Evolutionary conservation across 2,329 filamentous ascomycete genomes (phyloP).

Genomic region (Epichloe gansuensis): DNA sequence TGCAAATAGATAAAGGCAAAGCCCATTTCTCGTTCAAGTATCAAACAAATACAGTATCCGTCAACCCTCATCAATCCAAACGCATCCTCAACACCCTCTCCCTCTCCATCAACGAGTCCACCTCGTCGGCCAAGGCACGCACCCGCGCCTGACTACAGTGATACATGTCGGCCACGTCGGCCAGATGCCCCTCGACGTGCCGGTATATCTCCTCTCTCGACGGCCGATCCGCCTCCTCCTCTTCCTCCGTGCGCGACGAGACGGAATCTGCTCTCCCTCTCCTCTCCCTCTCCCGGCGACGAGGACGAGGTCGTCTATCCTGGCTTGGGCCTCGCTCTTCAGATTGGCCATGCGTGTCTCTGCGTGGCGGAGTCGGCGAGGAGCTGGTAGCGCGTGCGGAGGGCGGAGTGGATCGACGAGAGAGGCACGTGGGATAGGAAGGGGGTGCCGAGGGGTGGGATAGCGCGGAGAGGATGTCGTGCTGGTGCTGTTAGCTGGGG

Average conservation of each 20-base stretch:
- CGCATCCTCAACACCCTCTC: not conserved
- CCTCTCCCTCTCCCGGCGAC: not conserved
- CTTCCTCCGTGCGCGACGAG: not conserved
- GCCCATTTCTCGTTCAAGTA: no score
- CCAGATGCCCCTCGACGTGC: constrained; percentile 16
- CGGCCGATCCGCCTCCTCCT: not conserved
- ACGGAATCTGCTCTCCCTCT: not conserved
- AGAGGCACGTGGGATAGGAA: constrained; percentile 12
- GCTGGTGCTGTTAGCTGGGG: constrained; percentile 6
- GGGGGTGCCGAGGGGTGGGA: constrained; percentile 9
- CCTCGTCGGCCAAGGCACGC: constrained; percentile 1
- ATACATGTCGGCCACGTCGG: constrained; percentile 1
- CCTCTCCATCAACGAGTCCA: constrained; percentile 5
- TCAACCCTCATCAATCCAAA: not conserved
- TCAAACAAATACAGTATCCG: no score
- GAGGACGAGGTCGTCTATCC: not conserved
- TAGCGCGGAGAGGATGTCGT: constrained; percentile 12
- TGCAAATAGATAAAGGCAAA: no score
- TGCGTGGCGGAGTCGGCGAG: constrained; percentile 4
- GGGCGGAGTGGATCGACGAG: constrained; percentile 6
- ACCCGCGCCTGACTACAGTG: constrained; percentile 8
- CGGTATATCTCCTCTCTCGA: constrained; percentile 13
- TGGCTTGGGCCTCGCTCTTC: not conserved
- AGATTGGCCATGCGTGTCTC: not conserved
- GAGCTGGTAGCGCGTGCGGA: constrained; percentile 12